Evolutionary conservation across 2,329 filamentous ascomycete species (phyloP), one percentile per base, ranked within the genome.

Genomic region (Colletotrichum sp.): DNA sequence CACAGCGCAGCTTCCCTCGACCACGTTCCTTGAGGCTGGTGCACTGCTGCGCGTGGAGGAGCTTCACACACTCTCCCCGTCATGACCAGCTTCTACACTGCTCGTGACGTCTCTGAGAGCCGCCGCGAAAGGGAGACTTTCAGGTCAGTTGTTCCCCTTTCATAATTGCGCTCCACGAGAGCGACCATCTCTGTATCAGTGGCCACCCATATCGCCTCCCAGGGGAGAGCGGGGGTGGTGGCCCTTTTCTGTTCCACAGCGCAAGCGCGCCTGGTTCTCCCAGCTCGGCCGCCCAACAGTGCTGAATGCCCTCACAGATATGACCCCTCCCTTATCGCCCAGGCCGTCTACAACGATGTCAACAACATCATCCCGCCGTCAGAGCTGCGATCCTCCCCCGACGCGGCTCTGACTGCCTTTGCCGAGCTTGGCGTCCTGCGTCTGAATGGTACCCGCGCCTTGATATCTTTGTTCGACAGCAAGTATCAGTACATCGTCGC

Each of bases 391-490:
- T 78, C 81, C 8, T 83, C 80, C 59, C 71, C 78, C 13, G 86
- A 88, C 72, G 75, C 82, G 7, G 80, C 82, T 66, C 82, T 91
- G 52, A 90, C 87, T 0, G 85, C 87, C 4, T 85, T 90, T 60
- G 88, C 89, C 19, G 88, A 91, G 78, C 84, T 91, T 4, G 88
- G 83, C 1, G 82, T 85, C 3, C 80, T 86, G 68, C 85, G 86
- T 8, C 81, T 90, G 6, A 81, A 84, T 5, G 63, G 30, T 1
- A 65, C 57, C 25, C 85, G 88, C 28, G 82, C 84, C 13, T 78
- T 90, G 34, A 84, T 91, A 64, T 91, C 89, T 1, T 81, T 91
- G 15, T 90, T 91, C 75, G 89, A 90, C 76, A 81, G 80, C 7
- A 82, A 83, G 4, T 79, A 84, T 55, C 88, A 91, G 75, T 86